Evolutionary conservation across 305 asterid species (phyloP), one percentile per base, ranked within the genome.

Genomic region (Salvia sclarea): DNA sequence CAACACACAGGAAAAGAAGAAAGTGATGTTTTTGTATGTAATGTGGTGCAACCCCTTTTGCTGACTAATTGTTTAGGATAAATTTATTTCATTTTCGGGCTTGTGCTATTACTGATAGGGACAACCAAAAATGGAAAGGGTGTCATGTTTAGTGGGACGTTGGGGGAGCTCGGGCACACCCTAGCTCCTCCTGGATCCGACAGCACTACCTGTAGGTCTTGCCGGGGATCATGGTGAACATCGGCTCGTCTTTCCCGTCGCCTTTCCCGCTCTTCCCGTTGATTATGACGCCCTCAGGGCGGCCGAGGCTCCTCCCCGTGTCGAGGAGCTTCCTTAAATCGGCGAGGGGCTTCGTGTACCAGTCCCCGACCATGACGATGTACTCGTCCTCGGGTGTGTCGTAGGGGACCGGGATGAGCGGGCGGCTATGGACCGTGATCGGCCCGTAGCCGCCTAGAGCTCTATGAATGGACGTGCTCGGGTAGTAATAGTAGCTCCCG

Each of bases 171-270:
- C n/a, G n/a, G n/a, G n/a, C n/a, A n/a, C n/a, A n/a, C n/a, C n/a
- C n/a, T n/a, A n/a, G n/a, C n/a, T n/a, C n/a, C n/a, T n/a, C n/a
- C n/a, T n/a, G n/a, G n/a, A n/a, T n/a, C n/a, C n/a, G n/a, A n/a
- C n/a, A n/a, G n/a, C n/a, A n/a, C n/a, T 72, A 89, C 31, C 90
- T 70, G 6, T 89, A 89, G 0, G 84, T 79, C 49, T 89, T 87
- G 12, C 72, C 72, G 0, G 89, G 82, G 4, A 4, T 69, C 86
- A 89, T 64, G 0, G 79, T 74, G 61, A 76, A 86, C 87, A 82
- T 82, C 0, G 96, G 93, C 45, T 75, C 79, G 1, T 80, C 84
- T 0, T 41, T 52, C 0, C 80, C 89, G 2, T 83, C 83, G 0
- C 69, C 78, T 17, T 77, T 77, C 0, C 85, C 87, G 1, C 31